Evolutionary conservation across 106 monocot species (phyloP).

Genomic region (Phalaenopsis equestris): DNA sequence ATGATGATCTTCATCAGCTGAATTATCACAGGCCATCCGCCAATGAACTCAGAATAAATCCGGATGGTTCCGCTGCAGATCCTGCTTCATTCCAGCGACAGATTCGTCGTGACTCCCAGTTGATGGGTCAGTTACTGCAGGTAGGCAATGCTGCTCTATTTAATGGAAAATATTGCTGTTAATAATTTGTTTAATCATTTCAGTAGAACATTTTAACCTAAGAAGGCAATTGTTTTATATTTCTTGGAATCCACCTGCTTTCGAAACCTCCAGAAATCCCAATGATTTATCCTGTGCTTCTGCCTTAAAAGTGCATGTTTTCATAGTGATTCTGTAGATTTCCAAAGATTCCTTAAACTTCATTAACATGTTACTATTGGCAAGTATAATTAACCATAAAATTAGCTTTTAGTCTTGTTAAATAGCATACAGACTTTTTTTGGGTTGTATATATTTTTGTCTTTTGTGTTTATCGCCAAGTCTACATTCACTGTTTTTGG

Average conservation of each 20-base stretch:
- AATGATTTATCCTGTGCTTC: not conserved
- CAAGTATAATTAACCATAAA: not conserved
- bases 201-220: not conserved
- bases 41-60: slow-evolving; percentile 56
- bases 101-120: slow-evolving; percentile 57
- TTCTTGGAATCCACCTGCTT: not conserved
- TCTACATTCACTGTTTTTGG: not conserved
- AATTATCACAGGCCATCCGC: slow-evolving; percentile 36
- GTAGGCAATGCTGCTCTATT: slow-evolving; percentile 14
- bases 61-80: slow-evolving; percentile 86
- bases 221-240: not conserved
- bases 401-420: not conserved
- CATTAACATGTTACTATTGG: not conserved
- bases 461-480: not conserved
- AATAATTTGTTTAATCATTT: not conserved
- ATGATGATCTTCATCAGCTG: not conserved
- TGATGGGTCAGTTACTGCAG: slow-evolving; percentile 79
- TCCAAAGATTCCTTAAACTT: not conserved
- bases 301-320: not conserved
- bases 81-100: slow-evolving; percentile 76
- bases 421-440: not conserved
- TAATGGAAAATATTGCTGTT: not conserved
- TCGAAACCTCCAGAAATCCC: not conserved
- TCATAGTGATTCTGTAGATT: not conserved
- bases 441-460: not conserved